Percentiles rank a stretch among this genome's conserved stretches.
These are phyloP conservation scores for Xeromyces bisporus DNA, from an alignment of 495 filamentous ascomycete genomes.

Conservation along the genomic window DNA sequence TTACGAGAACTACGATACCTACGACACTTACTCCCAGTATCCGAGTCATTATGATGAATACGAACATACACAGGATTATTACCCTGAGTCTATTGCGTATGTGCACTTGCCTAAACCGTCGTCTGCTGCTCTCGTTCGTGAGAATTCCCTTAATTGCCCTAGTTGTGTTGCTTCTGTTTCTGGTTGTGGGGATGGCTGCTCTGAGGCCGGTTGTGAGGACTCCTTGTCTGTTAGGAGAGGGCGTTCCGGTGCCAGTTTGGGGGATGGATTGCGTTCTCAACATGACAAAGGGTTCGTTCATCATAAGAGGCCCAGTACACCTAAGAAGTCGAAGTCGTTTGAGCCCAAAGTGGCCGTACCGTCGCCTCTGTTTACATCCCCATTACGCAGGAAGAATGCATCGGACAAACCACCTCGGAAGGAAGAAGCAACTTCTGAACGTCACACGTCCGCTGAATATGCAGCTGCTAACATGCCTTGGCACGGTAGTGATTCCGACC, in stretches of 20 bases:
- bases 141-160: no score
- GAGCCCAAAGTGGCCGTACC: not conserved
- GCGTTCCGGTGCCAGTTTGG: no score
- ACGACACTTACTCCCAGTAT: not conserved
- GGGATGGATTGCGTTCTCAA: no score
- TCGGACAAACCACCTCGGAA: not conserved
- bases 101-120: not conserved
- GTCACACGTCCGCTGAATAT: conserved; percentile 9
- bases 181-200: no score
- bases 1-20: conserved; percentile 9
- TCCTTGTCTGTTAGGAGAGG: no score
- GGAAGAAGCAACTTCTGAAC: conserved; percentile 3
- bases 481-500: conserved; percentile 12
- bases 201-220: no score
- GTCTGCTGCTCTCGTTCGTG: no score
- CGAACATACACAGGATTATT: not conserved
- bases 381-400: not conserved
- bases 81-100: not conserved
- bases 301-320: not conserved
- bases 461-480: conserved; percentile 15
- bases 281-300: no score
- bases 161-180: no score
- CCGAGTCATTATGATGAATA: not conserved
- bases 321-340: not conserved
- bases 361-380: not conserved